Conservation (phyloP, 768 basidiomycete genomes). For the Tephrocybe sp. region DNA sequence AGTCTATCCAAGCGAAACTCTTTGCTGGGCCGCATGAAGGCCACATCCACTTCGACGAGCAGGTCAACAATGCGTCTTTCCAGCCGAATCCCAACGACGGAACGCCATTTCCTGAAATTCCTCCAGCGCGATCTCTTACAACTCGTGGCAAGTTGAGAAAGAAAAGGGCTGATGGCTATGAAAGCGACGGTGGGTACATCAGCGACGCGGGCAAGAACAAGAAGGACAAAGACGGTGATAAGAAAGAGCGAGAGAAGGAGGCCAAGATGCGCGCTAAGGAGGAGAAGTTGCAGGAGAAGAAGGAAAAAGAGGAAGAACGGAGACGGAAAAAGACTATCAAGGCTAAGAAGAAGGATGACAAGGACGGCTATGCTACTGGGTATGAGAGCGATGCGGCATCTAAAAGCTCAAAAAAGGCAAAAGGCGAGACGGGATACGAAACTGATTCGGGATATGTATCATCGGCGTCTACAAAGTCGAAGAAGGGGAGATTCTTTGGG, state of each 20-base stretch:
- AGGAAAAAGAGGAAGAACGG: conserved; percentile 28
- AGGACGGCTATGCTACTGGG: conserved; percentile 14
- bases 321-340: conserved; percentile 32
- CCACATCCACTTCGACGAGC: conserved; percentile 5
- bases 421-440: conserved; percentile 34
- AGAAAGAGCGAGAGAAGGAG: conserved; percentile 28
- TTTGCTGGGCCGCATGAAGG: conserved; percentile 9
- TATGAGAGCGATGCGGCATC: conserved; percentile 29
- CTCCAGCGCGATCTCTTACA: conserved; percentile 24
- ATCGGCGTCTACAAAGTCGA: conserved; percentile 27
- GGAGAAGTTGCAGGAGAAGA: conserved; percentile 25
- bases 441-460: conserved; percentile 36
- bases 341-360: conserved; percentile 20
- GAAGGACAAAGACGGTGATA: conserved; percentile 19
- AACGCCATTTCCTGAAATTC: conserved; percentile 23
- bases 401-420: conserved; percentile 26
- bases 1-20: conserved; percentile 11
- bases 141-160: conserved; percentile 38
- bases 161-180: conserved; percentile 45
- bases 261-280: conserved; percentile 22
- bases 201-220: conserved; percentile 40
- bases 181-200: conserved; percentile 51
- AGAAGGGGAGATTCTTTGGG: conserved; percentile 44
- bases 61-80: conserved; percentile 3
- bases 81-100: background rate